Evolutionary conservation across 2,329 filamentous ascomycete species (phyloP).

Genomic region (Parastagonospora avenae): DNA sequence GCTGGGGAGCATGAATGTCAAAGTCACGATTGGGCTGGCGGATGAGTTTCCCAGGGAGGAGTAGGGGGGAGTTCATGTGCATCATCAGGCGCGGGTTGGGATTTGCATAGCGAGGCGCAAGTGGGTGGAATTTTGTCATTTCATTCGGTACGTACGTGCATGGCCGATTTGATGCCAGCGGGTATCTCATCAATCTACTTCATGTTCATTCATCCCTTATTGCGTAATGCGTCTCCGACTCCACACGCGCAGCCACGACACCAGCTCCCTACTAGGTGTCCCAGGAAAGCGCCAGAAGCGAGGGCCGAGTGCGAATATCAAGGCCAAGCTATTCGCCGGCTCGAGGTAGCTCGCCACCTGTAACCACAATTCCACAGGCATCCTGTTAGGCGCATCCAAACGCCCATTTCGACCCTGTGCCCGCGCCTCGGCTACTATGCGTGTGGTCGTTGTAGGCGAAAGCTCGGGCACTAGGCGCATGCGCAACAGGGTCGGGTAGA

Average conservation of each 20-base stretch:
- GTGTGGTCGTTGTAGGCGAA: conserved; percentile 27
- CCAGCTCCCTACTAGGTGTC: conserved; percentile 16
- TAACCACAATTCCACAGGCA: conserved; percentile 51
- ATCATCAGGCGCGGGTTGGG: background rate
- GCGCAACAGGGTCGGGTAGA: conserved; percentile 51
- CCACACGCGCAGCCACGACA: conserved; percentile 18
- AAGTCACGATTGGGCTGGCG: conserved; percentile 84
- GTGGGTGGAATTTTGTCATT: background rate
- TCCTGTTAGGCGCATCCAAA: conserved; percentile 6
- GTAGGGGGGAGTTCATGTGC: background rate
- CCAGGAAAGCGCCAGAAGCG: conserved; percentile 20
- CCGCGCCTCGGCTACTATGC: conserved; percentile 21
- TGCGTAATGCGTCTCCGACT: conserved; percentile 10
- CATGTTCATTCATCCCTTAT: background rate
- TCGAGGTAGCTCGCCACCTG: conserved; percentile 46
- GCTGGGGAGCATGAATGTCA: conserved; percentile 98
- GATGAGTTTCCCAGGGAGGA: conserved; percentile 79
- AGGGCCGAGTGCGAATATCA: conserved; percentile 39
- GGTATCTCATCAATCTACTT: conserved; percentile 1
- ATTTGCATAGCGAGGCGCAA: conserved; percentile 25
- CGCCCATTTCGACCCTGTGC: background rate
- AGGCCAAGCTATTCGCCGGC: conserved; percentile 46
- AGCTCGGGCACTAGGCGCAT: conserved; percentile 42
- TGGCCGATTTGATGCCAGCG: background rate
- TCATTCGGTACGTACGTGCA: background rate